Conservation (phyloP, 306 rosid species). For the Urtica urens region DNA sequence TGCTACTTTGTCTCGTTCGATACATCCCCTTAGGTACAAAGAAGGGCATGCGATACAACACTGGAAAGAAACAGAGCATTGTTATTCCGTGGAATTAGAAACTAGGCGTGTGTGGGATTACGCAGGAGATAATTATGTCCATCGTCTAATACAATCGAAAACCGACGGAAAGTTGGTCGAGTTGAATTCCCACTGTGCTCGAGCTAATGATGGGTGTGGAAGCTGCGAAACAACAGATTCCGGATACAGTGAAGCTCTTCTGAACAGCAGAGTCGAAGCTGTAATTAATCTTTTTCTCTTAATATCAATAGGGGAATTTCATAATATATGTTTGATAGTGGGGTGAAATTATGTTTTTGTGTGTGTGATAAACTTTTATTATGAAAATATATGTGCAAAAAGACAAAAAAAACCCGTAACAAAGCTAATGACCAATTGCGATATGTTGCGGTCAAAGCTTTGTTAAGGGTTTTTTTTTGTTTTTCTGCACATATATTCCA, state of each 20-base stretch:
- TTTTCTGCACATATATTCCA: too few relatives aligned
- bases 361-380: too few relatives aligned
- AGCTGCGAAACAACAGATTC: slow-evolving; percentile 62
- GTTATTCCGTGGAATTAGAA: slow-evolving; percentile 91
- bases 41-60: slow-evolving; percentile 87
- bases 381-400: too few relatives aligned
- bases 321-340: too few relatives aligned
- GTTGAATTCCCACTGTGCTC: slow-evolving; percentile 58
- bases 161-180: slow-evolving; percentile 90
- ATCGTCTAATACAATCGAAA: slow-evolving; percentile 85
- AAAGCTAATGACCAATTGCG: too few relatives aligned
- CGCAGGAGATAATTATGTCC: slow-evolving; percentile 92
- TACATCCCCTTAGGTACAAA: slow-evolving; percentile 42
- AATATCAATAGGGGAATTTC: too few relatives aligned
- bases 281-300: slow-evolving; percentile 37
- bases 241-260: slow-evolving; percentile 64
- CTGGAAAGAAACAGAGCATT: slow-evolving; percentile 93
- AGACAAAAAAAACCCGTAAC: too few relatives aligned
- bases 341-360: too few relatives aligned
- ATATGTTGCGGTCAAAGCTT: too few relatives aligned
- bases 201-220: slow-evolving; percentile 43
- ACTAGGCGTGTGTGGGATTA: slow-evolving; percentile 94
- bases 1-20: background rate
- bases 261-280: slow-evolving; percentile 87
- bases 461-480: too few relatives aligned